Base-by-base conservation (phyloP, 1,284 basidiomycete genomes). In the Trichosporon ovoides region DNA sequence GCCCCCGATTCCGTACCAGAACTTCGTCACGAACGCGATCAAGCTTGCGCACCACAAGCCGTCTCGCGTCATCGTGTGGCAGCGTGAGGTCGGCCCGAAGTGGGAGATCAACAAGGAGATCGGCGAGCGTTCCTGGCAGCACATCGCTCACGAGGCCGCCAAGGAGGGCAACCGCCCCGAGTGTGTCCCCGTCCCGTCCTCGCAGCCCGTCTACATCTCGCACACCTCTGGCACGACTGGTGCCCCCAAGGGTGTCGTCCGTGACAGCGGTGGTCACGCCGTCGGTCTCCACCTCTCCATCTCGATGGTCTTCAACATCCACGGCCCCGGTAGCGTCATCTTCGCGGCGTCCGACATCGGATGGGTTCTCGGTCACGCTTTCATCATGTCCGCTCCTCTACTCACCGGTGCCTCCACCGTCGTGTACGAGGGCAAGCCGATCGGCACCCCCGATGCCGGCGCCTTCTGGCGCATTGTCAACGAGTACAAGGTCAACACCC, bases 301-400 rank as follows among this genome's bases (percentile, higher is more conserved):
- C 72, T 93, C 94, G 78, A 87, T 89, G 75, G 89, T 94, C 63
- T 97, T 96, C 69, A 92, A 95, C 73, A 84, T 96, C 33, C 92
- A 96, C 75, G 36, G 62, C 19, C 62, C 62, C 4, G 62, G 62
- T 18, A 46, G 51, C 3, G 57, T 58, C 52, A 53, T 60, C 72
- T 74, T 55, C 59, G 67, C 38, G 57, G 93, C 96, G 89, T 94
- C 93, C 57, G 93, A 97, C 72, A 84, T 97, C 55, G 93, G 93
- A 69, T 97, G 93, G 93, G 94, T 97, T 77, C 96, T 93, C 6
- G 93, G 93, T 28, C 93, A 96, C 80, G 89, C 89, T 12, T 93
- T 95, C 80, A 95, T 96, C 74, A 83, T 96, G 63, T 96, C 95
- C 75, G 93, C 93, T 13, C 94, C 94, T 1, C 62, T 96, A 55